Evolutionary conservation across 1,284 basidiomycete genomes (phyloP), one percentile per base, ranked within the genome.

Genomic region (Malassezia globosa): DNA sequence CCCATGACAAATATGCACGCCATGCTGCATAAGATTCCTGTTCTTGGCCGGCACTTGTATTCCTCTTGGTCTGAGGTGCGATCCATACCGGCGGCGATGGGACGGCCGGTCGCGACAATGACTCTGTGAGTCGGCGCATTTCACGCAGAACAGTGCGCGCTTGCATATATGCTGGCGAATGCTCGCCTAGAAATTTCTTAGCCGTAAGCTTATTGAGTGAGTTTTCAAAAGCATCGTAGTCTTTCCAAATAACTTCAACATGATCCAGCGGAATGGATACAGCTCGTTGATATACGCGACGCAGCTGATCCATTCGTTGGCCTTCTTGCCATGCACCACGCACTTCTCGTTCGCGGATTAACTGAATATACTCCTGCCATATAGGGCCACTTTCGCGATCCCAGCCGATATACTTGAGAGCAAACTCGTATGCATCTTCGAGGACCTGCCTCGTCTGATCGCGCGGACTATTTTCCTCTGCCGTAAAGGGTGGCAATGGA

Each of bases 1-100:
- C 94, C 86, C 87, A 97, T 63, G 87, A 86, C 42, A 97, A 74
- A 70, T 95, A 96, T 2, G 79, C 77, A 61, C 87, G 86, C 94
- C 94, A 99, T 13, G 81, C 80, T 18, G 81, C 81, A 4, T 88
- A 80, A 26, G 85, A 77, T 13, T 78, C 76, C 36, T 86, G 78
- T 65, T 96, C 88, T 34, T 56, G 54, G 3, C 56, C 54, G 16
- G 29, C 29, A 31, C 29, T 11, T 16, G 29, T 13, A 4, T 31
- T 31, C 29, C 29, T 8, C 29, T 31, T 31, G 29, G 8, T n/a
- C n/a, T 31, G 29, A 37, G 35, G n/a, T 18, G 16, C 35, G 7
- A 46, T 39, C 64, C 64, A 71, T 13, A 56, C 41, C 13, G 68
- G 68, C 21, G 60, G 52, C 27, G 53, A 50, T 8, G 68, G 63